Evolutionary conservation across 2,329 filamentous ascomycete species (phyloP).

Genomic region (Pseudogymnoascus sp.): DNA sequence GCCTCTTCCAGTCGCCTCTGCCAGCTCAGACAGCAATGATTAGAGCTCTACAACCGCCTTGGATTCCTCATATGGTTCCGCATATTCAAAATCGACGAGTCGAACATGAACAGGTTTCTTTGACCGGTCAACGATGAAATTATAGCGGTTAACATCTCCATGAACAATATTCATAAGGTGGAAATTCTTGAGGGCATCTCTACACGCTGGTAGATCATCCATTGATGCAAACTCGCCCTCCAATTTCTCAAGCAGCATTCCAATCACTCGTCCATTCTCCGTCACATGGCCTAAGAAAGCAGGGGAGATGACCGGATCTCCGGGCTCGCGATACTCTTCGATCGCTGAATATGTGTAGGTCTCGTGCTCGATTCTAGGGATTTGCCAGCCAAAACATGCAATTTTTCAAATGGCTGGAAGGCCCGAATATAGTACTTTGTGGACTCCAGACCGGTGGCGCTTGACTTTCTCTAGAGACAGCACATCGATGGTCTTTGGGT

Average conservation of each 20-base stretch:
- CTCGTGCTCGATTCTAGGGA: slow-evolving; percentile 19
- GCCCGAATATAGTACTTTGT: slow-evolving; percentile 9
- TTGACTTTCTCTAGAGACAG: slow-evolving; percentile 12
- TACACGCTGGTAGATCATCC: slow-evolving; percentile 25
- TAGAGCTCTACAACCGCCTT: slow-evolving; percentile 12
- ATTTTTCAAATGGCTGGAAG: slow-evolving; percentile 15
- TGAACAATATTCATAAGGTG: slow-evolving; percentile 18
- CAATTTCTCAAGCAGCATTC: slow-evolving; percentile 31
- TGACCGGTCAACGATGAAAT: slow-evolving; percentile 11
- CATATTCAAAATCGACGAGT: slow-evolving; percentile 13
- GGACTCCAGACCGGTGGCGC: slow-evolving; percentile 12
- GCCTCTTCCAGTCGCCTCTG: slow-evolving; percentile 12
- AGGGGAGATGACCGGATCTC: slow-evolving; percentile 22
- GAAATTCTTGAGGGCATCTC: slow-evolving; percentile 23
- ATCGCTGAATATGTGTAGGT: slow-evolving; percentile 16
- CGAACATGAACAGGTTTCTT: slow-evolving; percentile 10
- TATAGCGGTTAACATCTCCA: slow-evolving; percentile 12
- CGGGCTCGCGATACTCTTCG: background rate
- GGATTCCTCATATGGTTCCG: slow-evolving; percentile 12
- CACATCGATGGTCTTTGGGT: slow-evolving; percentile 14
- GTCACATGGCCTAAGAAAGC: slow-evolving; percentile 31
- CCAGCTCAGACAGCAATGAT: slow-evolving; percentile 9
- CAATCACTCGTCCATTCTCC: slow-evolving; percentile 30
- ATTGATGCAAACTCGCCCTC: slow-evolving; percentile 26
- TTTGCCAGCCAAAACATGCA: slow-evolving; percentile 21